Conservation (phyloP, 805 yeast species). For the Saccharomycopsis babjevae region DNA sequence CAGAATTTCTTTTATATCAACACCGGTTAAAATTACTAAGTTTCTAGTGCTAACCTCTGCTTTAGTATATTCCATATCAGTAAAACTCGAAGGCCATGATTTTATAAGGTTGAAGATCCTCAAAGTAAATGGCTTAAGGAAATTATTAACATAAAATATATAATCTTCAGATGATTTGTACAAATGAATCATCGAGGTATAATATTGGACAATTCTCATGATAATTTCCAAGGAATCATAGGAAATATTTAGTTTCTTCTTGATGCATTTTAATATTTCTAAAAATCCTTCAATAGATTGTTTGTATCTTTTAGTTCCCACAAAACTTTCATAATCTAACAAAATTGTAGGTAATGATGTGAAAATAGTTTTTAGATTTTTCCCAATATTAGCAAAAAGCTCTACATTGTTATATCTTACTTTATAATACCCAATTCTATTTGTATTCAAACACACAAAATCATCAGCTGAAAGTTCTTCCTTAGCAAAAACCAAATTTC, state of each 20-base stretch:
- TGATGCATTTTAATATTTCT: conserved; percentile 20
- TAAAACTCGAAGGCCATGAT: conserved; percentile 26
- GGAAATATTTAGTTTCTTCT: not conserved
- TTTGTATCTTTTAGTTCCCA: conserved; percentile 26
- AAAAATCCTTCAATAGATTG: conserved; percentile 22
- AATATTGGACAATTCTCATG: conserved; percentile 18
- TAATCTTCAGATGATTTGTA: not conserved
- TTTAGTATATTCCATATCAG: conserved; percentile 7
- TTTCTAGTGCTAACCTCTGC: conserved; percentile 37
- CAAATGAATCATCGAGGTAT: conserved; percentile 3
- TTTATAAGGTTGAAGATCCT: not conserved
- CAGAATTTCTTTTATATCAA: conserved; percentile 21
- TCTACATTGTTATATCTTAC: conserved; percentile 33
- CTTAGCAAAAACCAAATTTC: conserved; percentile 29
- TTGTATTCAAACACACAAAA: conserved; percentile 32
- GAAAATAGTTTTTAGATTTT: conserved; percentile 20
- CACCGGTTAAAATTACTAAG: conserved; percentile 33
- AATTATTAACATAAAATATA: not conserved
- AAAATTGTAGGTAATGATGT: conserved; percentile 24
- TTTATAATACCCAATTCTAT: conserved; percentile 37
- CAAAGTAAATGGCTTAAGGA: not conserved
- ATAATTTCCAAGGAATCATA: conserved; percentile 24
- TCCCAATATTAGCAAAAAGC: conserved; percentile 23
- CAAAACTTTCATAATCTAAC: conserved; percentile 25
- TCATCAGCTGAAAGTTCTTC: conserved; percentile 21